Evolutionary conservation across 345 rosid species (phyloP).

Genomic region (Gossypium bickii): DNA sequence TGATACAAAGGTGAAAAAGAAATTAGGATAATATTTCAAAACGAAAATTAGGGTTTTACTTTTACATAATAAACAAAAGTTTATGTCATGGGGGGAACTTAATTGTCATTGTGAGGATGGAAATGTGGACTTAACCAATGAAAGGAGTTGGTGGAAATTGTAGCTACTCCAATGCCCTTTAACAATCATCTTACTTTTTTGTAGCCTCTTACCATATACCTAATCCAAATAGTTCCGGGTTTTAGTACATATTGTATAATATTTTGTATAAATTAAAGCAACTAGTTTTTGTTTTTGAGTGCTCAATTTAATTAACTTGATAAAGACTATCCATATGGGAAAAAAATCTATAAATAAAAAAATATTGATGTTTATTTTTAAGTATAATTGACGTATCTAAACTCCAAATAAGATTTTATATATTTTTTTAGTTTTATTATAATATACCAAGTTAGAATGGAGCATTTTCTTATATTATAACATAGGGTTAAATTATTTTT

Average conservation of each 20-base stretch:
- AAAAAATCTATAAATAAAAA: too few relatives aligned
- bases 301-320: neutral
- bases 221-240: slow-evolving; percentile 36
- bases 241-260: neutral
- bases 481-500: neutral
- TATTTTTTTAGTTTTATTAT: too few relatives aligned
- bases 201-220: slow-evolving; percentile 31
- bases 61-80: neutral
- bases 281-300: neutral
- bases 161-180: slow-evolving; percentile 20
- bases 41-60: too few relatives aligned
- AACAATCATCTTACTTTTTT: slow-evolving; percentile 12
- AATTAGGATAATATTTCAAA: too few relatives aligned
- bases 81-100: neutral
- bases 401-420: too few relatives aligned
- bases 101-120: slow-evolving; percentile 13
- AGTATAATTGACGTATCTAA: too few relatives aligned
- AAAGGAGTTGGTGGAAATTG: slow-evolving; percentile 34
- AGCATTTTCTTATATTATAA: neutral
- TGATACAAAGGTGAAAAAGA: too few relatives aligned
- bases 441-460: neutral
- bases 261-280: neutral
- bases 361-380: too few relatives aligned
- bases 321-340: neutral
- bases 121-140: slow-evolving; percentile 15